A percentile compares a stretch with the other conserved stretches of the same genome.
phyloP scores from a whole-genome alignment of 2,329 filamentous ascomycete genomes.

The Dothideomycetes sp. region DNA sequence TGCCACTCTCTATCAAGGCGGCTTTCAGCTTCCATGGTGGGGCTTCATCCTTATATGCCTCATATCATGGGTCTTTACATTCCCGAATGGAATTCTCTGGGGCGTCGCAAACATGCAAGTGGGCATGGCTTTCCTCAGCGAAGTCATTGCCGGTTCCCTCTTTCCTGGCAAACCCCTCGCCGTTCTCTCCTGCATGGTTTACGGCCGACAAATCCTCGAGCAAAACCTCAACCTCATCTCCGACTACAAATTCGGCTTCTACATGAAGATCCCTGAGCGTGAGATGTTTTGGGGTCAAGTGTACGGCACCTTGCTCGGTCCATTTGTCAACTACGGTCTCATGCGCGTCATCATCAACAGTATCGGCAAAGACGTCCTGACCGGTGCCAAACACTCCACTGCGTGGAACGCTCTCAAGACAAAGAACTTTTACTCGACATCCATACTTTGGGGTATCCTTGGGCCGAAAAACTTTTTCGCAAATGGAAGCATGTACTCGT shows the following conservation, averaged over 20 bases:
- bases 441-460: too few relatives aligned
- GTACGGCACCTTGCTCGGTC: constrained; percentile 50
- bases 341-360: constrained; percentile 43
- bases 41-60: constrained; percentile 61
- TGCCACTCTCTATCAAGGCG: constrained; percentile 40
- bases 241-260: constrained; percentile 75
- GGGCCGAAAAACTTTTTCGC: too few relatives aligned
- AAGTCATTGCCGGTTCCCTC: constrained; percentile 69
- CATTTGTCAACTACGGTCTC: constrained; percentile 43
- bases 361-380: too few relatives aligned
- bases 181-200: constrained; percentile 75
- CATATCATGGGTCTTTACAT: constrained; percentile 70
- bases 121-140: constrained; percentile 38
- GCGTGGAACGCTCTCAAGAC: too few relatives aligned
- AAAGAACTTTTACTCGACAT: too few relatives aligned
- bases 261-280: constrained; percentile 73
- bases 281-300: constrained; percentile 67
- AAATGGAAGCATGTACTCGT: too few relatives aligned
- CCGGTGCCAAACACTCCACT: too few relatives aligned
- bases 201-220: constrained; percentile 28
- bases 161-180: constrained; percentile 78
- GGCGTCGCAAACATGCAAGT: constrained; percentile 59
- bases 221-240: constrained; percentile 82
- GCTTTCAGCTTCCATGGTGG: constrained; percentile 76
- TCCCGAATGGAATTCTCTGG: constrained; percentile 72